phyloP scores from a whole-genome alignment of 441 rosid species.

The Jatropha podagrica region DNA sequence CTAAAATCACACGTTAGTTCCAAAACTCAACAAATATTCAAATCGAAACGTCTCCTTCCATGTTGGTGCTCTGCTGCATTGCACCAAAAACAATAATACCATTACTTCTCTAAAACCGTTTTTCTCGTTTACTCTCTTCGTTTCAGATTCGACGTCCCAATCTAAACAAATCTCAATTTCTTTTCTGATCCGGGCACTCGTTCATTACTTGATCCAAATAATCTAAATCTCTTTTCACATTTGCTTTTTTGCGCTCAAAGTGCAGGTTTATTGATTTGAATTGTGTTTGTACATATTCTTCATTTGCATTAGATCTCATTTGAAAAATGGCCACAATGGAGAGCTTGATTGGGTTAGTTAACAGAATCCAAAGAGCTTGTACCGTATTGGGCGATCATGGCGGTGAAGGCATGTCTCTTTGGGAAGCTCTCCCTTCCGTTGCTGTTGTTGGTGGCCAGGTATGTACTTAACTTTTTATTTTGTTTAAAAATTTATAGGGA shows the following conservation, averaged over 20 bases:
- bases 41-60: background rate
- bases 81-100: background rate
- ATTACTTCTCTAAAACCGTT: background rate
- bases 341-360: constrained; percentile 93
- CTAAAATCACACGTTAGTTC: background rate
- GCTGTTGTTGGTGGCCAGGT: constrained; percentile 99
- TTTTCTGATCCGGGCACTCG: constrained; percentile 10
- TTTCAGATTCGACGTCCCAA: constrained; percentile 19
- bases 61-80: background rate
- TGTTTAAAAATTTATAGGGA: background rate
- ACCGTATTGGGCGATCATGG: constrained; percentile 97
- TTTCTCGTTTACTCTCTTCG: background rate
- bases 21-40: constrained; percentile 1
- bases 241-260: background rate
- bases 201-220: background rate
- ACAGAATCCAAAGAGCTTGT: constrained; percentile 96
- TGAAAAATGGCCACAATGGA: constrained; percentile 83
- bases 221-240: background rate
- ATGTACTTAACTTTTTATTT: background rate
- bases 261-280: background rate
- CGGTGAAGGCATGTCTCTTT: constrained; percentile 98
- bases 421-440: constrained; percentile 99
- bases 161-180: background rate
- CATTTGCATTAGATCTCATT: constrained; percentile 30
- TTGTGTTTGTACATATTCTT: background rate